Base-by-base conservation (phyloP, 2,329 filamentous ascomycete species). In the Claviceps maximensis region DNA sequence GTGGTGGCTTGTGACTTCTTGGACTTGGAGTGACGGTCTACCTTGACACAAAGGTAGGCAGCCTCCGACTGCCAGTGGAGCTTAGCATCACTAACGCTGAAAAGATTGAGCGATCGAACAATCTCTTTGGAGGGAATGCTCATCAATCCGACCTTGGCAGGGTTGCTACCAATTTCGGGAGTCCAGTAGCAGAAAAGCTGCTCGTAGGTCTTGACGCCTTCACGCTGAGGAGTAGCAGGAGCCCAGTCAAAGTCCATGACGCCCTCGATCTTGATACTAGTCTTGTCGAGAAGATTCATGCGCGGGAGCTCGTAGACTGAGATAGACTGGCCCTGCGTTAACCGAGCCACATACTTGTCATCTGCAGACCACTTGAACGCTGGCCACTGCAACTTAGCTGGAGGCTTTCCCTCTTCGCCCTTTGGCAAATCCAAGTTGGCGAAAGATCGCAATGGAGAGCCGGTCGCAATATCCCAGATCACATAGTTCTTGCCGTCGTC, bases 401-500 rank as follows among this genome's bases (percentile, higher is more conserved):
- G 71, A 45, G 71, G 70, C 77, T 95, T 94, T 40, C 73, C 72
- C 49, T 79, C 76, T 56, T 71, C 70, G 5, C 60, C 59, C 58
- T 78, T 79, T 31, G 87, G 82, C 15, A 87, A 73, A 60, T 98
- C 93, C 58, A 95, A 79, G 61, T 91, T 95, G 58, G 88, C 83
- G 66, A 98, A 98, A 0, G 93, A 97, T 58, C 93, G 87, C 50
- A 98, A 78, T 53, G 91, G 89, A 68, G 91, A 87, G 62, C 82
- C 84, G 10, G 91, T 93, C 51, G 87, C 86, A 57, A 97, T 84
- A 65, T 97, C 91, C 93, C 93, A 98, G 65, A 98, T 90, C 65
- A 98, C 86, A 70, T 97, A 97, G 78, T 97, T 96, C 78, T 97
- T 97, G 70, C 93, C 93, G 62, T 98, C 91, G 65, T 98, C 93